A percentile compares a stretch with the other conserved stretches of the same genome.
Evolutionary conservation across 2,329 filamentous ascomycete species (phyloP).

Genomic region (Fusarium sp.): DNA sequence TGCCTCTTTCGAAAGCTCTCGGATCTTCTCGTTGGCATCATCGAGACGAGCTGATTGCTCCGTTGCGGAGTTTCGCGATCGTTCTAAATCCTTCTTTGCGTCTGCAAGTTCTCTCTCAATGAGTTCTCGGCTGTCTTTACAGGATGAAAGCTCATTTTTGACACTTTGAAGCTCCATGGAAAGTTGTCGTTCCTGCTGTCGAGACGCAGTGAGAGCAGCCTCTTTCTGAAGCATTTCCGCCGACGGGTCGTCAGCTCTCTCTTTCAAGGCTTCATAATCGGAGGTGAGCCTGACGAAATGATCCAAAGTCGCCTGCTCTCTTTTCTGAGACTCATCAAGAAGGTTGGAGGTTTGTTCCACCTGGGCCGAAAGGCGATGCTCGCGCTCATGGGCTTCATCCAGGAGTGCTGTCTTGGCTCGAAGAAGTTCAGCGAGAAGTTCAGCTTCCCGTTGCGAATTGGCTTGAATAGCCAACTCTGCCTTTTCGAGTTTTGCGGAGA

Average conservation of each 20-base stretch:
- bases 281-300: background rate
- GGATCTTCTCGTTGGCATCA: background rate
- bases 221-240: background rate
- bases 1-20: background rate
- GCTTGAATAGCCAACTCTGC: background rate
- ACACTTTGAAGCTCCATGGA: background rate
- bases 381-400: constrained; percentile 5
- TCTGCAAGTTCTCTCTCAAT: background rate
- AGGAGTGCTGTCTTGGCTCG: constrained; percentile 1
- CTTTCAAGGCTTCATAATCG: background rate
- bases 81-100: background rate
- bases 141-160: background rate
- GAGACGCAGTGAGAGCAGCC: background rate
- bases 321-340: background rate
- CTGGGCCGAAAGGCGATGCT: background rate
- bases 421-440: constrained; percentile 1
- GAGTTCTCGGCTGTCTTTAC: background rate
- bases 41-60: background rate
- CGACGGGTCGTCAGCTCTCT: background rate
- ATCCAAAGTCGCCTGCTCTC: background rate
- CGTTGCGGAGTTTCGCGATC: background rate
- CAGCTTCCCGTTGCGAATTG: background rate
- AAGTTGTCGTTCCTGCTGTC: background rate
- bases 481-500: constrained; percentile 2
- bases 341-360: background rate